phyloP scores from a whole-genome alignment of 768 basidiomycete species.

The Boletus vermiculosoides region DNA sequence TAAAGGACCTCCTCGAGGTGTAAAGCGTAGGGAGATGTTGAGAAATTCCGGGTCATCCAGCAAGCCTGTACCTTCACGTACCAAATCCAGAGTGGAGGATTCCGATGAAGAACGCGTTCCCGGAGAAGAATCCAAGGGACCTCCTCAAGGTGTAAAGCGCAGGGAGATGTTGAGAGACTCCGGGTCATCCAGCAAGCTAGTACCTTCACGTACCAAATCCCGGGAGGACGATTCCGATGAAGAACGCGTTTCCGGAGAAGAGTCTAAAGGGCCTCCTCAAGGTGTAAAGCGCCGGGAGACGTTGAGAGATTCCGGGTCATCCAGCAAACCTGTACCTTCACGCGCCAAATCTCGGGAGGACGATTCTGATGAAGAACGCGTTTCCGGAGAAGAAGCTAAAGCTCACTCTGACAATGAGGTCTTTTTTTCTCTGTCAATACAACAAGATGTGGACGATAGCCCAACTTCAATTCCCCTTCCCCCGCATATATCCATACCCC shows the following conservation, averaged over 20 bases:
- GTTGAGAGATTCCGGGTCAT: not conserved
- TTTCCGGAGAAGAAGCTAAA: not conserved
- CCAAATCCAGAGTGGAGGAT: not conserved
- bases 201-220: not conserved
- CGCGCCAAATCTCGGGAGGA: not conserved
- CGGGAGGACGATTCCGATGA: not conserved
- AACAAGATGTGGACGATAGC: not conserved
- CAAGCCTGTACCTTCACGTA: not conserved
- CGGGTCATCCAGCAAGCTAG: not conserved
- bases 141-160: slow-evolving; percentile 23
- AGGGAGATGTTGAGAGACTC: not conserved
- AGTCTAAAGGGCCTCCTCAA: slow-evolving; percentile 12
- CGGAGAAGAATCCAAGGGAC: not conserved
- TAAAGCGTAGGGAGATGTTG: slow-evolving; percentile 8
- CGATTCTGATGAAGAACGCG: not conserved
- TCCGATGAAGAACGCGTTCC: not conserved
- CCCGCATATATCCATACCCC: slow-evolving; percentile 9
- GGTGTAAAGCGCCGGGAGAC: slow-evolving; percentile 13
- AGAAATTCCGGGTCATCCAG: not conserved
- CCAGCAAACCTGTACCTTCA: not conserved
- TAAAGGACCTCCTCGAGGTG: slow-evolving; percentile 17
- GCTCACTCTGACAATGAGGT: not conserved
- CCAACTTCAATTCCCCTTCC: not conserved
- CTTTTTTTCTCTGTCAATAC: not conserved
- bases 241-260: not conserved